These are phyloP conservation scores for Mediolabrus comicus DNA, from an alignment of 108 stramenopile genomes.

Conservation along the genomic window DNA sequence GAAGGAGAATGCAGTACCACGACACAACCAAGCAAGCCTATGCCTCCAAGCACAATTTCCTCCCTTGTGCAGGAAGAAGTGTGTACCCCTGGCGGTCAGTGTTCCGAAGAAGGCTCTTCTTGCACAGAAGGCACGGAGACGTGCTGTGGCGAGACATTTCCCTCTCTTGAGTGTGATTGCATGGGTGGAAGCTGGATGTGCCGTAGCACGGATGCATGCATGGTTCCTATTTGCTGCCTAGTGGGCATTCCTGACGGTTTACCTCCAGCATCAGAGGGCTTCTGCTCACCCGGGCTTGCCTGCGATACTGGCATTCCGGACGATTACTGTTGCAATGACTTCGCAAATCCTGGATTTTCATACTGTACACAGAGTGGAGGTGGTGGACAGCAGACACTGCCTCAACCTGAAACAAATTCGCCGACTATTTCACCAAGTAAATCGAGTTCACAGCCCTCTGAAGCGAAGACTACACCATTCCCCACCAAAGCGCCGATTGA, in stretches of 20 bases:
- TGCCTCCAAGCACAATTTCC: too few relatives aligned
- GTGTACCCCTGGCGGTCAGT: neutral
- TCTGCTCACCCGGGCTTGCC: neutral
- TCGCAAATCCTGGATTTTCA: neutral
- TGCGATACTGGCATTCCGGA: neutral
- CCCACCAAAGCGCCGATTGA: neutral
- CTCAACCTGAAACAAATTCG: neutral
- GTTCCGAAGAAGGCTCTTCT: neutral
- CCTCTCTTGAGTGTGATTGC: constrained; percentile 1
- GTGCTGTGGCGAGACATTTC: constrained; percentile 2
- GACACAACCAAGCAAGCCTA: too few relatives aligned
- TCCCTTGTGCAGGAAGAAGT: neutral
- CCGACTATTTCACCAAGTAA: too few relatives aligned
- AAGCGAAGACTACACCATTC: neutral
- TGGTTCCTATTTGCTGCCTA: neutral
- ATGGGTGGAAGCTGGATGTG: neutral
- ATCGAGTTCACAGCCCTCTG: too few relatives aligned
- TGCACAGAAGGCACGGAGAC: constrained; percentile 4
- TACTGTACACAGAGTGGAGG: neutral
- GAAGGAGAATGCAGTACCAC: neutral
- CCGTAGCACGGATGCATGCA: neutral
- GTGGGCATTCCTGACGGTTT: neutral
- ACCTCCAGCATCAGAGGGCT: neutral
- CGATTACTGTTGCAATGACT: neutral
- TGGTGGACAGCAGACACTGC: neutral